phyloP scores from a whole-genome alignment of 176 grass and related monocot species.

The Otatea glauca region DNA sequence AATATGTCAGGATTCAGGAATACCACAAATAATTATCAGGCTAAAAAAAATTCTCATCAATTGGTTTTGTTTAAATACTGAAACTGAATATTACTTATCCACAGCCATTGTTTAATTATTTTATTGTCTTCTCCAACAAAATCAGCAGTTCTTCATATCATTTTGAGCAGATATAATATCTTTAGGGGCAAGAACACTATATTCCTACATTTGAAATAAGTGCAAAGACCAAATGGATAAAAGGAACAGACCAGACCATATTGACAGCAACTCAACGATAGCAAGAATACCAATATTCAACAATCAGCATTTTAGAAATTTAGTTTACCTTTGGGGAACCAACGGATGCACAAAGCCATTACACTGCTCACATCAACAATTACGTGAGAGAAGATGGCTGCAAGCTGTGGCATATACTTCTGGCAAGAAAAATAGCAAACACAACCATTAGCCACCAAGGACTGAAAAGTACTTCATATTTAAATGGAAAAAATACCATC shows the following conservation, averaged over 20 bases:
- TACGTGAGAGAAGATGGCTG: conserved; percentile 74
- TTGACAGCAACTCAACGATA: background rate
- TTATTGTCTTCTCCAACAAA: background rate
- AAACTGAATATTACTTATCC: background rate
- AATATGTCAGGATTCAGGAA: background rate
- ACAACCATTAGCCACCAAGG: conserved; percentile 34
- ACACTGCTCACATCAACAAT: conserved; percentile 89
- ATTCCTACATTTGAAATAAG: background rate
- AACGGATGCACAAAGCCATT: conserved; percentile 85
- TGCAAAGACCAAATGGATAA: background rate
- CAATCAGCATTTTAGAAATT: background rate
- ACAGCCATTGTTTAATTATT: background rate
- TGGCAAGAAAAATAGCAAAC: conserved; percentile 50
- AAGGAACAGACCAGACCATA: background rate
- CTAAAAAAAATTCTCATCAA: background rate
- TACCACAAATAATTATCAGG: background rate
- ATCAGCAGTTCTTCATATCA: background rate
- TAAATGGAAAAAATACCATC: conserved; percentile 6
- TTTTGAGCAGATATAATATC: background rate
- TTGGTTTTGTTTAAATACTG: background rate
- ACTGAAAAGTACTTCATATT: conserved; percentile 24
- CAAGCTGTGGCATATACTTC: conserved; percentile 87
- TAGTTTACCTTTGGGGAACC: conserved; percentile 80
- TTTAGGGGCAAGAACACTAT: background rate
- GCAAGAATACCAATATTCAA: background rate